Evolutionary conservation across 768 basidiomycete species (phyloP).

Genomic region (Kwoniella bestiolae): DNA sequence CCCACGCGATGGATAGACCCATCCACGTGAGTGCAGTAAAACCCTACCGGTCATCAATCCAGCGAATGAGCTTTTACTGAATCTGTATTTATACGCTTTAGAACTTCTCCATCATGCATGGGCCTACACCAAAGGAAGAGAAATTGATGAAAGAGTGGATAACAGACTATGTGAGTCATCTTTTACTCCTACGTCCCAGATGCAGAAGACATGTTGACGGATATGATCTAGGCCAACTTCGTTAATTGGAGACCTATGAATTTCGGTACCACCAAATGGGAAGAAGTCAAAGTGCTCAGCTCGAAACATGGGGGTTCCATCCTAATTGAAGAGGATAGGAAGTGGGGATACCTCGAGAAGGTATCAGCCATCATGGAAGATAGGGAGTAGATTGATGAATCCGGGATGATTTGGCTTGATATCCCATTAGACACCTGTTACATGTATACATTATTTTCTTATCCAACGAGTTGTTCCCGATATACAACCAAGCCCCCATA

Average conservation of each 20-base stretch:
- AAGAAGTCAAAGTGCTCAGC: conserved; percentile 15
- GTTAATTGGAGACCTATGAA: conserved; percentile 17
- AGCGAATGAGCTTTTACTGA: not conserved
- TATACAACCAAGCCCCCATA: no score
- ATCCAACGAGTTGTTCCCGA: no score
- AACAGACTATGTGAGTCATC: conserved; percentile 18
- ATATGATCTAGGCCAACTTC: conserved; percentile 24
- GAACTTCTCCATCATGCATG: conserved; percentile 20
- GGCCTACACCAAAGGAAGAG: conserved; percentile 10
- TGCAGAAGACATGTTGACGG: not conserved
- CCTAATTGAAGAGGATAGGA: conserved; percentile 13
- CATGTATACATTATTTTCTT: no score
- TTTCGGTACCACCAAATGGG: conserved; percentile 15
- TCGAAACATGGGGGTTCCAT: conserved; percentile 13
- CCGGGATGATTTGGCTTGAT: no score
- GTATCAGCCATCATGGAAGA: conserved; percentile 13
- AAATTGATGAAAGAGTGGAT: conserved; percentile 20
- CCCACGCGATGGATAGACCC: conserved; percentile 22
- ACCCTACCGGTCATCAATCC: no score
- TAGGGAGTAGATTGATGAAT: no score
- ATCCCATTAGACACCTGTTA: no score
- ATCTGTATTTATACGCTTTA: not conserved
- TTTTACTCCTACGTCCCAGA: not conserved
- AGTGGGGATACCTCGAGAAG: conserved; percentile 18
- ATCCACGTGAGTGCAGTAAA: conserved; percentile 18